These are phyloP conservation scores for Paxillus involutus DNA, from an alignment of 768 basidiomycete genomes.

Conservation along the genomic window DNA sequence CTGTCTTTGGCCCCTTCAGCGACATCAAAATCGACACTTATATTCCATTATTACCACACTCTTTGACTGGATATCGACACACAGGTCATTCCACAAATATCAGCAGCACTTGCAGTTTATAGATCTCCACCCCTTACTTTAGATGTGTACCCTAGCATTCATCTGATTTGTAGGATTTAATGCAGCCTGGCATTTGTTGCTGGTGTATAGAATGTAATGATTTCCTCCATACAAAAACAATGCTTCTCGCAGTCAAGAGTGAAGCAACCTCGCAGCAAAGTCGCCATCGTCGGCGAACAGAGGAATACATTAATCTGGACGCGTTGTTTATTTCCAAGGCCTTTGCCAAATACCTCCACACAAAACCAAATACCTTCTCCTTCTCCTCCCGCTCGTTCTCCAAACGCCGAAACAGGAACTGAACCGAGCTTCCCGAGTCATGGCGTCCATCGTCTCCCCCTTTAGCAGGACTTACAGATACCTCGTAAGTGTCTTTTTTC, in stretches of 20 bases:
- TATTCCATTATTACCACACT: too few relatives aligned
- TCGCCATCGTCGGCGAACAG: too few relatives aligned
- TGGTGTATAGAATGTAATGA: neutral
- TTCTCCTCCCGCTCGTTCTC: conserved; percentile 9
- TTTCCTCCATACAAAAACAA: neutral
- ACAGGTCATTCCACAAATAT: too few relatives aligned
- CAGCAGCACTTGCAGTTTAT: neutral
- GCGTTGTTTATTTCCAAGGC: conserved; percentile 23
- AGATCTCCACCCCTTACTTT: neutral
- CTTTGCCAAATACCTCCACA: conserved; percentile 20
- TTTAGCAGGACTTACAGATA: conserved; percentile 30
- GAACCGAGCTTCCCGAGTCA: conserved; percentile 6
- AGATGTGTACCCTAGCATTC: too few relatives aligned
- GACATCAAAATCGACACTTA: too few relatives aligned
- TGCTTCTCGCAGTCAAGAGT: too few relatives aligned
- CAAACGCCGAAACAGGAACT: neutral
- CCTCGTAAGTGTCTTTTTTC: conserved; percentile 16
- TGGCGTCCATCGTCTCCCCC: conserved; percentile 30
- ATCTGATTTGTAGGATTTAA: neutral
- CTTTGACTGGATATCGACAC: too few relatives aligned
- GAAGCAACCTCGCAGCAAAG: too few relatives aligned
- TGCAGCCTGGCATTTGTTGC: neutral
- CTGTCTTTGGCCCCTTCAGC: too few relatives aligned
- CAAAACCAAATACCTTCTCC: conserved; percentile 5
- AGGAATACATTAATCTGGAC: too few relatives aligned